Conservation (phyloP, 192 early-diverging fungal species). For the Coemansia guatemalensis region DNA sequence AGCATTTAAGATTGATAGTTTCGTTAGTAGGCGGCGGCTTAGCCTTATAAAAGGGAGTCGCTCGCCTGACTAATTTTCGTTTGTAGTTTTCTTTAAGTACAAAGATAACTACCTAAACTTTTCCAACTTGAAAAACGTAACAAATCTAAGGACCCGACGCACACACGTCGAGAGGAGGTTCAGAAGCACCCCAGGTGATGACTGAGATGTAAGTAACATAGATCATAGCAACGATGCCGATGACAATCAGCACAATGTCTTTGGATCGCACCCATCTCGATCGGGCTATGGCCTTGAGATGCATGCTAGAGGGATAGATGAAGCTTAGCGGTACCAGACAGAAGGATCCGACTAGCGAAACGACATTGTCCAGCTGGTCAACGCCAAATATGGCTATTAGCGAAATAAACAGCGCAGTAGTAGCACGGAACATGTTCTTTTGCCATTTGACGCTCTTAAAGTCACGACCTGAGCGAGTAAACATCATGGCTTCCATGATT, state of each 20-base stretch:
- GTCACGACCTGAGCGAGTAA: conserved; percentile 78
- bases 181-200: conserved; percentile 41
- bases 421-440: conserved; percentile 78
- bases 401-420: conserved; percentile 65
- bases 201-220: conserved; percentile 72
- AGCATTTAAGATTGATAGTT: too few relatives aligned
- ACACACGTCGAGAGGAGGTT: conserved; percentile 38
- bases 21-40: too few relatives aligned
- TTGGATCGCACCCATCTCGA: conserved; percentile 51
- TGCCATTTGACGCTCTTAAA: conserved; percentile 79
- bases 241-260: conserved; percentile 63
- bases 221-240: conserved; percentile 75
- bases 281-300: conserved; percentile 65
- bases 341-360: conserved; percentile 81
- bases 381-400: conserved; percentile 77
- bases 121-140: too few relatives aligned
- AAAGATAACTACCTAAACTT: too few relatives aligned
- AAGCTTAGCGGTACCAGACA: conserved; percentile 78
- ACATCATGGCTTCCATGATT: conserved; percentile 87
- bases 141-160: conserved; percentile 17
- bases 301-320: conserved; percentile 89
- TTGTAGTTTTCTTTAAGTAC: too few relatives aligned
- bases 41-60: too few relatives aligned
- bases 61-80: too few relatives aligned
- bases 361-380: conserved; percentile 79